Evolutionary conservation across 1,284 basidiomycete genomes (phyloP), one percentile per base, ranked within the genome.

Genomic region (Tylopilus sp.): DNA sequence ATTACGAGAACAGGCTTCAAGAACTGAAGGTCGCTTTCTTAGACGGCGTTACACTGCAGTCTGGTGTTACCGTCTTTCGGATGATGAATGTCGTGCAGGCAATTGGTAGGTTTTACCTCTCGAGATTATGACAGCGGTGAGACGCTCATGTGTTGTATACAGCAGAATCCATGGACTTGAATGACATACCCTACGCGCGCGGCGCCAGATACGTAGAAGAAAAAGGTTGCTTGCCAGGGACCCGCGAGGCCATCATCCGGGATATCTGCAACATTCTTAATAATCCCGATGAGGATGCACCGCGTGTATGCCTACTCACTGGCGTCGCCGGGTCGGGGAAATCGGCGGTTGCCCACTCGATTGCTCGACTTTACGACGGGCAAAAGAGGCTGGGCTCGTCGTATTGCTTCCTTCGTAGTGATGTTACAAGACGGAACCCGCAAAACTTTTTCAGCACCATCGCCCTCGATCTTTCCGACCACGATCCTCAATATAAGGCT

Each of bases 391-490:
- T 59, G 2, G 57, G 51, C 13, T 61, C 57, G 6, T 62, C 55
- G 12, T 59, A 52, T 11, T 62, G 58, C 36, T 59, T 59, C 37
- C 34, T 49, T 6, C 47, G 58, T 1, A 49, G 46, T 4, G 60
- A 63, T 19, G 30, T 59, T 3, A 37, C 48, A 21, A 45, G 10
- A 15, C 56, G 58, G 9, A 60, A 59, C 13, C 58, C 56, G 8
- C 46, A 50, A 39, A 59, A 59, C 13, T 41, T 60, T 42, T 59
- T 62, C 47, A 63, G 58, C 6, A 59, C 60, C 16, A 45, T 59
- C 9, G 55, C 60, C 1, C 29, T 35, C 1, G 44, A 59, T n/a
- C 60, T 59, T n/a, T 49, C 53, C 9, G 58, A 60, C 4, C 56
- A 61, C 12, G 48, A 59, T 19, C 49, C 29, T 16, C 56, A 61